Conservation (phyloP, 116 monocot genomes). For the Papilionanthe hybrid region DNA sequence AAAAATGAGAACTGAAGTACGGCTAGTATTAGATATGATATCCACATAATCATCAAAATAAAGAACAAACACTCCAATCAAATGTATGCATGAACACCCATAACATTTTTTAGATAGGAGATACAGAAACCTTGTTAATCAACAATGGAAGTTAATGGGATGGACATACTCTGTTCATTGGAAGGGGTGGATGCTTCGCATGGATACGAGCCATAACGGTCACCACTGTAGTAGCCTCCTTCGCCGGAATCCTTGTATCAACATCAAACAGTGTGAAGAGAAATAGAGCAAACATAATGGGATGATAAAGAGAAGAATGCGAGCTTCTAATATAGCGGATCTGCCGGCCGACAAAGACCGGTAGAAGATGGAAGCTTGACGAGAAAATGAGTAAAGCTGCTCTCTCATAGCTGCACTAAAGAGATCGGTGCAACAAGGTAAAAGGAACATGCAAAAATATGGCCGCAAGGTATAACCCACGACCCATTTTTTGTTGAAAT, state of each 20-base stretch:
- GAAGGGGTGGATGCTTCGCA: constrained; percentile 57
- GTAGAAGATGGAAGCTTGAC: constrained; percentile 16
- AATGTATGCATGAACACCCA: background rate
- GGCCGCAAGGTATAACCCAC: too few relatives aligned
- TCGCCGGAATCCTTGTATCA: constrained; percentile 34
- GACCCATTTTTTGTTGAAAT: too few relatives aligned
- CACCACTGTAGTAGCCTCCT: constrained; percentile 38
- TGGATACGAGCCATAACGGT: constrained; percentile 65
- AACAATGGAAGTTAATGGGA: background rate
- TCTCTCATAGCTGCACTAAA: too few relatives aligned
- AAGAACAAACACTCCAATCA: background rate
- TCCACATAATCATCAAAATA: background rate
- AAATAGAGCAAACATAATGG: background rate
- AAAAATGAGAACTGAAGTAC: background rate
- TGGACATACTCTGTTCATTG: constrained; percentile 21
- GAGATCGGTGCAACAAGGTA: too few relatives aligned
- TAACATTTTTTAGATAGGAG: too few relatives aligned
- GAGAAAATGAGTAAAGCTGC: constrained; percentile 27
- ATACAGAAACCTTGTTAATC: background rate
- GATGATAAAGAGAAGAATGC: background rate
- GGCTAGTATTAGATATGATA: background rate
- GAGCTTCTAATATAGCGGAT: background rate
- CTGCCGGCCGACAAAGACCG: constrained; percentile 10
- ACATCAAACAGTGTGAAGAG: constrained; percentile 14
- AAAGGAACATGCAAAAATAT: too few relatives aligned